A percentile compares a stretch with the other conserved stretches of the same genome.
phyloP scores from a whole-genome alignment of 371 early-diverging fungal species.

The Blastocladiella emersonii region DNA sequence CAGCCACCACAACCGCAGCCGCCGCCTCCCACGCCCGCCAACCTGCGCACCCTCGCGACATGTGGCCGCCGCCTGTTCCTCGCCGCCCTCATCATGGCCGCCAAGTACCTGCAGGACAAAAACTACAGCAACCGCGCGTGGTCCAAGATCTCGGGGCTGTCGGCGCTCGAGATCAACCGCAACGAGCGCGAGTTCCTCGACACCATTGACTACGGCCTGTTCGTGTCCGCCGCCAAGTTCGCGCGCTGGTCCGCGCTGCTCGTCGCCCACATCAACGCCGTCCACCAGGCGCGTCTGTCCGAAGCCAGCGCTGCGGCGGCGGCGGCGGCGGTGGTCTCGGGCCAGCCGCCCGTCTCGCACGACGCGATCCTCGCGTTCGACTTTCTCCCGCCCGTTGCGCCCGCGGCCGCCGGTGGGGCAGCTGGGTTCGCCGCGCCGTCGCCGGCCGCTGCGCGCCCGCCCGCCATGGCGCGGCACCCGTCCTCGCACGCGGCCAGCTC shows the following conservation, averaged over 20 bases:
- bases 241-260: slow-evolving; percentile 5
- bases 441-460: neutral
- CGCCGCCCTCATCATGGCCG: slow-evolving; percentile 25
- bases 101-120: slow-evolving; percentile 32
- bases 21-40: slow-evolving; percentile 12
- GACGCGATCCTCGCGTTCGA: neutral
- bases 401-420: neutral
- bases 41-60: slow-evolving; percentile 6
- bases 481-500: neutral
- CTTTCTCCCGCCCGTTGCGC: neutral
- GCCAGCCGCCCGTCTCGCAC: neutral
- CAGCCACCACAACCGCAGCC: too few species aligned
- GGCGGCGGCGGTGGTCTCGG: too few species aligned
- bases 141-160: slow-evolving; percentile 28
- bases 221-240: slow-evolving; percentile 12
- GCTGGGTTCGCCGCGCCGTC: neutral
- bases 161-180: slow-evolving; percentile 21
- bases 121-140: slow-evolving; percentile 30
- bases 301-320: neutral
- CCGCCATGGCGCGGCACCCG: neutral
- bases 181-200: slow-evolving; percentile 24
- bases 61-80: slow-evolving; percentile 29
- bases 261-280: slow-evolving; percentile 17
- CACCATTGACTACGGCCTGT: slow-evolving; percentile 22
- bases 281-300: neutral